Conservation (phyloP, 768 basidiomycete genomes). For the Mrakia frigida region DNA sequence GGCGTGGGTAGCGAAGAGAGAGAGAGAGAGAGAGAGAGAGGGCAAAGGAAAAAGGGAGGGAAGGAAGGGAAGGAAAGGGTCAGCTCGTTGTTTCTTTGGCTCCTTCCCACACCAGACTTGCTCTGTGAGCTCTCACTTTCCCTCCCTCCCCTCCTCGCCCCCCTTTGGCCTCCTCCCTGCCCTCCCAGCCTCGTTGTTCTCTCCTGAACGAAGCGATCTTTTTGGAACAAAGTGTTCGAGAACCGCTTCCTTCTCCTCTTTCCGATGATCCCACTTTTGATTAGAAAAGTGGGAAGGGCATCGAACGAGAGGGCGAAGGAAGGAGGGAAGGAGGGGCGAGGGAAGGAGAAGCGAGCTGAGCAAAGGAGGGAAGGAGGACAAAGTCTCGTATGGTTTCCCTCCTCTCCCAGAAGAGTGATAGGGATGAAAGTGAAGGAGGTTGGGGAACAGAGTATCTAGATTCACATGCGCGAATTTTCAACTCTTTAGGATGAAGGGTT, state of each 20-base stretch:
- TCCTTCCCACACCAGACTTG: not conserved
- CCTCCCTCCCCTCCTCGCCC: not conserved
- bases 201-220: not conserved
- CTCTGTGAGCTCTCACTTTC: not conserved
- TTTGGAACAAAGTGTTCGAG: not conserved
- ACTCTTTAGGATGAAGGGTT: not conserved
- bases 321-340: not conserved
- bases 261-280: not conserved
- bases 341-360: not conserved
- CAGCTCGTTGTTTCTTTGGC: not conserved
- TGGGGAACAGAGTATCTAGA: not conserved
- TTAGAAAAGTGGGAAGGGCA: not conserved
- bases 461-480: not conserved
- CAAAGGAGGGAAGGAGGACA: not conserved
- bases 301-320: not conserved
- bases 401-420: too few species aligned
- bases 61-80: not conserved
- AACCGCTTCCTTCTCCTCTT: not conserved
- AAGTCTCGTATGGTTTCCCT: not conserved
- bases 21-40: not conserved
- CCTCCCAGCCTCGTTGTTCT: not conserved
- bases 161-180: not conserved
- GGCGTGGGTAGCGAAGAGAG: too few species aligned
- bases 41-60: not conserved
- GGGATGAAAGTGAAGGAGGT: not conserved